phyloP scores from a whole-genome alignment of 2,329 filamentous ascomycete genomes.

The Simplicillium sp. region DNA sequence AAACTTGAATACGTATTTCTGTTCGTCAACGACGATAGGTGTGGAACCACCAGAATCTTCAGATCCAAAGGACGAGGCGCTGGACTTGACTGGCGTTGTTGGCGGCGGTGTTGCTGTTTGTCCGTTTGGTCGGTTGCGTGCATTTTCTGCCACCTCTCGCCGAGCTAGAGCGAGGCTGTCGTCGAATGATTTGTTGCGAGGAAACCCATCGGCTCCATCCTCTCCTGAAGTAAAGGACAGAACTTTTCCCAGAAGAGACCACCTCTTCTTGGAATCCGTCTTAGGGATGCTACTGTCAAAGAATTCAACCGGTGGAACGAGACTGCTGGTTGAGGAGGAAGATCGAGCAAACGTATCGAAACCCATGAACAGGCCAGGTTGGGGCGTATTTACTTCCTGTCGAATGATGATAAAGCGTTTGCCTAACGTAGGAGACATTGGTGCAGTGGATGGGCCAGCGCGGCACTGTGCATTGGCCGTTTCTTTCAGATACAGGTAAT shows the following conservation, averaged over 20 bases:
- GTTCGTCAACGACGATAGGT: conserved; percentile 42
- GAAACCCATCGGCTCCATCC: conserved; percentile 4
- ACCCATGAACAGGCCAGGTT: conserved; percentile 36
- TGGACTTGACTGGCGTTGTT: conserved; percentile 20
- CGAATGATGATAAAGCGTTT: conserved; percentile 84
- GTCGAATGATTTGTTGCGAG: conserved; percentile 19
- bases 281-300: conserved; percentile 16
- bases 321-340: conserved; percentile 11
- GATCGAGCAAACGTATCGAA: conserved; percentile 36
- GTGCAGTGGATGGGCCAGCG: conserved; percentile 61
- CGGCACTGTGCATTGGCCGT: conserved; percentile 47
- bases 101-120: conserved; percentile 21
- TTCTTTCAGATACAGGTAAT: conserved; percentile 68
- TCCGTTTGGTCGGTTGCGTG: conserved; percentile 18
- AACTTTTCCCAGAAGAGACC: conserved; percentile 56
- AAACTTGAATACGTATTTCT: conserved; percentile 64
- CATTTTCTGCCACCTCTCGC: conserved; percentile 36
- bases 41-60: conserved; percentile 48
- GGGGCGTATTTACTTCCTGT: conserved; percentile 51
- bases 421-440: conserved; percentile 77
- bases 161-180: conserved; percentile 41
- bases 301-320: conserved; percentile 12
- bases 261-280: conserved; percentile 45
- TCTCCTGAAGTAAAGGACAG: conserved; percentile 29
- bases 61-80: conserved; percentile 26